Base-by-base conservation (phyloP, 208 protist genomes). In the Histomonas meleagridis region DNA sequence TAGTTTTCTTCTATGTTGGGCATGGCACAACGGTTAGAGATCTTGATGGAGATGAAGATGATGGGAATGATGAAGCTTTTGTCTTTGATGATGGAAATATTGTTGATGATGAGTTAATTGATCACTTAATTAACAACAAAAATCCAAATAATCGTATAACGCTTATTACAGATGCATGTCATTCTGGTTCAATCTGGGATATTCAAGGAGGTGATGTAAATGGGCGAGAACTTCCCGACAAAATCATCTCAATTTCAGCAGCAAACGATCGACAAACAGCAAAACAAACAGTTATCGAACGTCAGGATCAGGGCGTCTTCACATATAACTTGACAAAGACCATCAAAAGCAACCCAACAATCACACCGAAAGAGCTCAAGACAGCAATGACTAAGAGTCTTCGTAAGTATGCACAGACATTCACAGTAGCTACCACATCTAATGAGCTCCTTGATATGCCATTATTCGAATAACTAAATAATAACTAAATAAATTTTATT, bases 321-420 rank as follows among this genome's bases (percentile, higher is more conserved):
- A 86, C 76, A 38, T 55, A 86, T 55, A 86, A 86, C 26, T 55
- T 86, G 76, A 86, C 46, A 48, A 86, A 86, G 28, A 86, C 46
- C 9, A n/a, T 86, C 46, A 86, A 86, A 26, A 55, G 1, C 9
- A 12, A 51, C 10, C 76, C 76, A 32, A 16, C 43, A n/a, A 55
- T 86, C 23, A 86, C 38, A 16, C 40, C 76, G 18, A 51, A 23
- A 35, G 76, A 86, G 43, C 46, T 43, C 76, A 32, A 86, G 35
- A 43, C 43, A 48, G 0, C 1, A 10, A n/a, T 86, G 46, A 55
- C 18, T 10, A 51, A 32, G 7, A 49, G 51, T 16, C 46, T 86
- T 26, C 43, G 76, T 12, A 86, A 48, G 38, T 86, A 86, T 55
- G 18, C 40, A 1, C 76, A 86, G 46, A 55, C 76, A 38, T 43